phyloP scores from a whole-genome alignment of 1,139 yeast species.

The Scheffersomyces stambukii region DNA sequence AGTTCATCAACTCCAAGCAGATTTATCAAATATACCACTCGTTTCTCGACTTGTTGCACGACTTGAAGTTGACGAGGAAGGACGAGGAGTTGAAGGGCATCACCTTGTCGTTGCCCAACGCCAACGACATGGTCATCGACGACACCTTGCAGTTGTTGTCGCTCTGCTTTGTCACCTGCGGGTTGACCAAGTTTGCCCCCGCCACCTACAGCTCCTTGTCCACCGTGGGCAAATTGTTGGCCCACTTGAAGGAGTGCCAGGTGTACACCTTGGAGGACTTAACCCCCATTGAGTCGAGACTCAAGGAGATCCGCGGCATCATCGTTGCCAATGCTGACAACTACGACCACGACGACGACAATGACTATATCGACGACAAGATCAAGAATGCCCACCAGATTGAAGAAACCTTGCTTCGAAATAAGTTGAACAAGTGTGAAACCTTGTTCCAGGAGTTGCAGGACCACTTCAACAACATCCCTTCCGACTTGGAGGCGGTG shows the following conservation, averaged over 20 bases:
- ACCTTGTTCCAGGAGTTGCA: slow-evolving; percentile 51
- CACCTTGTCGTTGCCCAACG: slow-evolving; percentile 32
- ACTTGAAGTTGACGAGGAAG: slow-evolving; percentile 45
- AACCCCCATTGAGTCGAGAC: slow-evolving; percentile 65
- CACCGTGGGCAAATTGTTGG: slow-evolving; percentile 77
- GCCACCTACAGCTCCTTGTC: slow-evolving; percentile 88
- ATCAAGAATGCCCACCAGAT: slow-evolving; percentile 25
- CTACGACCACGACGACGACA: slow-evolving; percentile 21
- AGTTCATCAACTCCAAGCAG: slow-evolving; percentile 61
- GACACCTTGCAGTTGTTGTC: slow-evolving; percentile 87
- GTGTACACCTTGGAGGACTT: slow-evolving; percentile 83
- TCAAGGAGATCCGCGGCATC: slow-evolving; percentile 63
- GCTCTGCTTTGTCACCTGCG: slow-evolving; percentile 85
- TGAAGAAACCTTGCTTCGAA: slow-evolving; percentile 58
- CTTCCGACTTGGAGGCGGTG: slow-evolving; percentile 47
- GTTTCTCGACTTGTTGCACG: slow-evolving; percentile 48
- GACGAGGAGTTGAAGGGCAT: slow-evolving; percentile 46
- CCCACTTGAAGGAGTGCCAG: slow-evolving; percentile 74
- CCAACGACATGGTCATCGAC: slow-evolving; percentile 71
- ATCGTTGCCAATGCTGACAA: slow-evolving; percentile 44
- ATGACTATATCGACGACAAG: slow-evolving; percentile 12
- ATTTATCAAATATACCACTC: slow-evolving; percentile 52
- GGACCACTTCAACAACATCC: slow-evolving; percentile 51
- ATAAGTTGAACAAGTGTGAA: slow-evolving; percentile 56
- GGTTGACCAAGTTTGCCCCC: slow-evolving; percentile 84